phyloP scores from a whole-genome alignment of 192 early-diverging fungal species.

The Backusella luteola region DNA sequence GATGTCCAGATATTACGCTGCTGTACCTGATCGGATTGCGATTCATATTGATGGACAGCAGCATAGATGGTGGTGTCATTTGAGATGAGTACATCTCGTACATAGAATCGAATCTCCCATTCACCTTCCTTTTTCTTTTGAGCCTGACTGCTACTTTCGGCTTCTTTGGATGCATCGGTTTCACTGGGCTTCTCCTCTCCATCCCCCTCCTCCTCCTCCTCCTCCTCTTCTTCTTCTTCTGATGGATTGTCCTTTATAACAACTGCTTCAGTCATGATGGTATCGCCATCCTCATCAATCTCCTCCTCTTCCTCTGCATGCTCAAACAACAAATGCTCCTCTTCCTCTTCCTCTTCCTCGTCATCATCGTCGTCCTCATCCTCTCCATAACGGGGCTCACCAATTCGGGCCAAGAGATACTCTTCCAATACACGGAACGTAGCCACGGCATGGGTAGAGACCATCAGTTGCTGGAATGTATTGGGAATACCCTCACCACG shows the following conservation, averaged over 20 bases:
- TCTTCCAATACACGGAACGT: constrained; percentile 80
- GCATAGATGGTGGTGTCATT: constrained; percentile 68
- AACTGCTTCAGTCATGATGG: background rate
- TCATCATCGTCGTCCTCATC: constrained; percentile 13
- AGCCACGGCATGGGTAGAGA: constrained; percentile 85
- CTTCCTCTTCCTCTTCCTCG: background rate
- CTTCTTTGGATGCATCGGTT: background rate
- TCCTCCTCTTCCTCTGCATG: constrained; percentile 4
- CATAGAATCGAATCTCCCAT: constrained; percentile 61
- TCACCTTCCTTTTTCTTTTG: constrained; percentile 28
- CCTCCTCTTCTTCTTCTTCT: background rate
- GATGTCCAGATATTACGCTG: constrained; percentile 54
- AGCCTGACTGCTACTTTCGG: background rate
- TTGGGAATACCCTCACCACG: constrained; percentile 45
- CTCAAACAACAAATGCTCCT: background rate
- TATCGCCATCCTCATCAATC: constrained; percentile 16
- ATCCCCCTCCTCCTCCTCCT: background rate
- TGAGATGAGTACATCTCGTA: constrained; percentile 44
- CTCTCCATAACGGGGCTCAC: constrained; percentile 33
- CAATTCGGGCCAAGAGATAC: constrained; percentile 64
- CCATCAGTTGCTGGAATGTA: constrained; percentile 53
- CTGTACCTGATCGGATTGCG: background rate
- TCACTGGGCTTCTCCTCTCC: background rate
- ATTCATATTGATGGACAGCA: constrained; percentile 59
- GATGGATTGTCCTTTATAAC: constrained; percentile 17